Evolutionary conservation across 2,329 filamentous ascomycete genomes (phyloP).

Genomic region (Achaetomium macrosporum): DNA sequence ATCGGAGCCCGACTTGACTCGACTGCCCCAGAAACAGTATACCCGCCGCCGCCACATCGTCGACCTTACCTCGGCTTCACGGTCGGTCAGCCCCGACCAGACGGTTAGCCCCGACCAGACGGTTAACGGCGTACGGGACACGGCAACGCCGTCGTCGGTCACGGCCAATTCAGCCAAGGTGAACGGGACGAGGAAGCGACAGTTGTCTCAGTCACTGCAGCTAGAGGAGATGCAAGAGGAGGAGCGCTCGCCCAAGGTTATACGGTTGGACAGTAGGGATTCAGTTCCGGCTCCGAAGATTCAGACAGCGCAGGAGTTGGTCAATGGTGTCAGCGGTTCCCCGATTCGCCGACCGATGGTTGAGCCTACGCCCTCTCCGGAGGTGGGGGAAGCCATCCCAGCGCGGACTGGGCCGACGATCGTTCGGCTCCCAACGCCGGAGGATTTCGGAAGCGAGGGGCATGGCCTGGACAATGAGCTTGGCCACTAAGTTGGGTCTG

Average conservation of each 20-base stretch:
- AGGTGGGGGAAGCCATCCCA: background rate
- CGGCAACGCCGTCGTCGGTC: background rate
- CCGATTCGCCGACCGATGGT: background rate
- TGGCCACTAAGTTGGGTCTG: background rate
- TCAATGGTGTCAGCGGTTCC: background rate
- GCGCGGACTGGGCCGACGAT: background rate
- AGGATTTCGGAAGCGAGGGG: background rate
- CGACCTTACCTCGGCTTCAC: background rate
- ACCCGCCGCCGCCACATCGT: background rate
- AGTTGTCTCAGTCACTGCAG: background rate
- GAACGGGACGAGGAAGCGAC: background rate
- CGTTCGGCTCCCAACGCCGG: background rate
- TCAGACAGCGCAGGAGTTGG: background rate
- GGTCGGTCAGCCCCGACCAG: background rate
- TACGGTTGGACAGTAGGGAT: background rate
- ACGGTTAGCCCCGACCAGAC: background rate
- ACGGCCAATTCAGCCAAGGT: background rate
- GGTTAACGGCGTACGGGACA: background rate
- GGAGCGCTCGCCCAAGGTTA: background rate
- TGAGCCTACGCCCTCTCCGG: background rate
- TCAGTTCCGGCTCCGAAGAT: background rate
- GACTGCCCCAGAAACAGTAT: background rate
- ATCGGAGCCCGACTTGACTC: background rate
- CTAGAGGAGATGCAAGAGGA: background rate
- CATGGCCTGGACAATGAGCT: background rate